Conservation (phyloP, 2,329 filamentous ascomycete species). For the Kalmusia sp. region DNA sequence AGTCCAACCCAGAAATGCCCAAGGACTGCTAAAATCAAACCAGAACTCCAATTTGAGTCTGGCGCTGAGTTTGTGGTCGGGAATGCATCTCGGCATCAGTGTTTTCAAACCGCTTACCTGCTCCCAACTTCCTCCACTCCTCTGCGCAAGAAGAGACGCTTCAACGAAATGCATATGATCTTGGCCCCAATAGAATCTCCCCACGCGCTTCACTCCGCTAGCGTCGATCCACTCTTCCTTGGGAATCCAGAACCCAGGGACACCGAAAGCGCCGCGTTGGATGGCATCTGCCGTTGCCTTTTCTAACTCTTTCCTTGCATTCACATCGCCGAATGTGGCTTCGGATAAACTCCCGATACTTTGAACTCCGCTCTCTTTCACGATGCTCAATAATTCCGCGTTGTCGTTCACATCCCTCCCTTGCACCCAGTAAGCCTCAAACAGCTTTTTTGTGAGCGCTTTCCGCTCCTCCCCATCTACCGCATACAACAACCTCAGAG, state of each 20-base stretch:
- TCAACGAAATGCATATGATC: constrained; percentile 48
- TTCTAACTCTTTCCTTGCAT: constrained; percentile 34
- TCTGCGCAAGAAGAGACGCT: constrained; percentile 27
- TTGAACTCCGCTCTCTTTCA: constrained; percentile 29
- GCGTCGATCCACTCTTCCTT: constrained; percentile 26
- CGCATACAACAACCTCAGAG: constrained; percentile 37
- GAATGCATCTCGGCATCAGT: constrained; percentile 32
- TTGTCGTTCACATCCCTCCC: constrained; percentile 34
- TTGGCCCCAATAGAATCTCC: constrained; percentile 45
- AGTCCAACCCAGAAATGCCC: constrained; percentile 44
- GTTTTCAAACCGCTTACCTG: constrained; percentile 19
- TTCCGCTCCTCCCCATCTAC: constrained; percentile 24
- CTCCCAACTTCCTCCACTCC: constrained; percentile 17
- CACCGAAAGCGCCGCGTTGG: constrained; percentile 42
- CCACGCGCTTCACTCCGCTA: constrained; percentile 16
- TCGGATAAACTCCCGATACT: constrained; percentile 14
- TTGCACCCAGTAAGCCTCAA: constrained; percentile 43
- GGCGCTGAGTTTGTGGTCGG: constrained; percentile 10
- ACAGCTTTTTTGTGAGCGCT: constrained; percentile 31
- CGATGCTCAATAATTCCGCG: constrained; percentile 30
- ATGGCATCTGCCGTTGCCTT: constrained; percentile 36
- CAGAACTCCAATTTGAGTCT: constrained; percentile 38
- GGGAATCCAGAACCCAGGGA: constrained; percentile 44
- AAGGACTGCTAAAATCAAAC: constrained; percentile 45
- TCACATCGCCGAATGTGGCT: constrained; percentile 21